A percentile compares a stretch with the other conserved stretches of the same genome.
phyloP scores from a whole-genome alignment of 2,329 filamentous ascomycete genomes.

The Diaporthe sp. region DNA sequence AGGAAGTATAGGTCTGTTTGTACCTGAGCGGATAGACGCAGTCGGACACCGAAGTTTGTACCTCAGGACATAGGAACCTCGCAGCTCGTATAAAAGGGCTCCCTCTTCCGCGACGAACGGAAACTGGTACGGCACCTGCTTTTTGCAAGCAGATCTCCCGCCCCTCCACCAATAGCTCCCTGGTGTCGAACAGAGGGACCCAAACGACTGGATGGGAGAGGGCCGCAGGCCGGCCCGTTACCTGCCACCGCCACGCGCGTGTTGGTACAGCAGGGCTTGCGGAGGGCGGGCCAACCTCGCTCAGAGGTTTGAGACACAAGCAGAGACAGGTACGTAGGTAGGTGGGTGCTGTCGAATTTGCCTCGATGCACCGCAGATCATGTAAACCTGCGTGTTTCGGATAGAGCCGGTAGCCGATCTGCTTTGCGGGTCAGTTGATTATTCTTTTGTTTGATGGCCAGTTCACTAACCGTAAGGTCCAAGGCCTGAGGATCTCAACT shows the following conservation, averaged over 20 bases:
- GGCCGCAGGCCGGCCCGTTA: neutral
- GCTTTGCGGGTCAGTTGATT: neutral
- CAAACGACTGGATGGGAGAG: neutral
- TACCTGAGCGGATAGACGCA: neutral
- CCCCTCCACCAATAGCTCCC: neutral
- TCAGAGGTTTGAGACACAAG: conserved; percentile 2
- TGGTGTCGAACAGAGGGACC: neutral
- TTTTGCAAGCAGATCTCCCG: neutral
- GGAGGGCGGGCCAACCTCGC: conserved; percentile 18
- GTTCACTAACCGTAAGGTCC: neutral
- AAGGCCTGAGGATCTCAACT: too few species aligned
- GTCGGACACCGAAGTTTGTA: conserved; percentile 1
- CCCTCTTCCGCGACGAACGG: neutral
- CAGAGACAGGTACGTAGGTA: conserved; percentile 4
- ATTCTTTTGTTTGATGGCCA: neutral
- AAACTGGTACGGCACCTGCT: neutral
- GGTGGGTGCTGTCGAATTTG: neutral
- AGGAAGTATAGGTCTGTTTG: neutral
- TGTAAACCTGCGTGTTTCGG: conserved; percentile 13
- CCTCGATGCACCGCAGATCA: conserved; percentile 25
- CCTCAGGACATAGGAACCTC: neutral
- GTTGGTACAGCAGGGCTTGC: neutral
- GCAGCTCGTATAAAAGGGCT: neutral
- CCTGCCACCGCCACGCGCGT: conserved; percentile 25
- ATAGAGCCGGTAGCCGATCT: conserved; percentile 9